Percentiles rank a stretch among this genome's conserved stretches.
phyloP scores from a whole-genome alignment of 2,329 filamentous ascomycete species.

The Aspergillus sp. region DNA sequence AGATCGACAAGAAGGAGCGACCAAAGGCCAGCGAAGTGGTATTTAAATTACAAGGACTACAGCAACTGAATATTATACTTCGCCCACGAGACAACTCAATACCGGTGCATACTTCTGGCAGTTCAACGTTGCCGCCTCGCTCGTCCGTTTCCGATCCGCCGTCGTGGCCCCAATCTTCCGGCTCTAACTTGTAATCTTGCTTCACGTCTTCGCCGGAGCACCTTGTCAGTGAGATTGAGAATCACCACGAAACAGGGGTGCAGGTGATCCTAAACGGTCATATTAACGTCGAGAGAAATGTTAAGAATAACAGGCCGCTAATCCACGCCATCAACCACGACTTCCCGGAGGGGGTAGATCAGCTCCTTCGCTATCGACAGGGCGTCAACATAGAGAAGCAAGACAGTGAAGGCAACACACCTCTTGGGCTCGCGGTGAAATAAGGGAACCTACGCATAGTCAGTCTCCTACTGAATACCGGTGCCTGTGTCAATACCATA shows the following conservation, averaged over 20 bases:
- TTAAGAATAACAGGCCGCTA: not conserved
- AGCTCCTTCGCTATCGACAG: not conserved
- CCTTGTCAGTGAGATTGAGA: constrained; percentile 1
- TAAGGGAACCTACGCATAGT: not conserved
- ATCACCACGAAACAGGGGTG: not conserved
- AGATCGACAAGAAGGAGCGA: constrained; percentile 1
- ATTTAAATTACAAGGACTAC: not conserved
- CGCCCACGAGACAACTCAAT: too few species aligned
- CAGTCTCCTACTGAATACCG: not conserved
- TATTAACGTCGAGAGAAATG: constrained; percentile 1
- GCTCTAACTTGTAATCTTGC: too few species aligned
- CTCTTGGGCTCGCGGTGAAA: constrained; percentile 5
- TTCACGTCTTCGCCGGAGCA: not conserved
- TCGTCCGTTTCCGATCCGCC: not conserved
- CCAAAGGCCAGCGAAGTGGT: not conserved
- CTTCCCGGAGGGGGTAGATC: not conserved
- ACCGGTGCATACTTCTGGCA: too few species aligned
- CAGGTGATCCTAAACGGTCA: not conserved
- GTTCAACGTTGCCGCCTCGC: too few species aligned
- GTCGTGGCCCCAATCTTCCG: not conserved
- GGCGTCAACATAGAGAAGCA: constrained; percentile 5
- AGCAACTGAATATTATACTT: not conserved
- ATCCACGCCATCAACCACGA: constrained; percentile 2
- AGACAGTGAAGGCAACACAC: constrained; percentile 1
- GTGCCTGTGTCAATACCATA: constrained; percentile 1